Evolutionary conservation across 352 stramenopile genomes (phyloP).

Genomic region (Phytophthora niederhauseri): DNA sequence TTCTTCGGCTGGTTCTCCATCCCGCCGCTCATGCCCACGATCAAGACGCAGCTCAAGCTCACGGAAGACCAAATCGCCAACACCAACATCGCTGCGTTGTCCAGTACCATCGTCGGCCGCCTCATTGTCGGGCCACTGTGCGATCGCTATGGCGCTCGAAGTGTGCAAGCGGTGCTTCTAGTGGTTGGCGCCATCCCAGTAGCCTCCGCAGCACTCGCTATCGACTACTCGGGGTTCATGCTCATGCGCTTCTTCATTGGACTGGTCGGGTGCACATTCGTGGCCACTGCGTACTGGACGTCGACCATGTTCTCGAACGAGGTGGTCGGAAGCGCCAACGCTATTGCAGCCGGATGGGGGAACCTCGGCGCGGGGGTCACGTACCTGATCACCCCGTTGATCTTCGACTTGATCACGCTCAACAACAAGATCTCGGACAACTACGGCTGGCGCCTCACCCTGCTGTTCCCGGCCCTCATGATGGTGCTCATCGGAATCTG

Average conservation of each 20-base stretch:
- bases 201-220: conserved; percentile 67
- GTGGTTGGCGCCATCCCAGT: conserved; percentile 79
- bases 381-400: conserved; percentile 80
- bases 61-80: conserved; percentile 87
- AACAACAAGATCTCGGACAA: conserved; percentile 41
- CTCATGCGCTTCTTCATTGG: conserved; percentile 93
- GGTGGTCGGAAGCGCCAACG: conserved; percentile 29
- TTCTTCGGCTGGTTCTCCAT: conserved; percentile 96
- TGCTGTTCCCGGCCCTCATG: conserved; percentile 86
- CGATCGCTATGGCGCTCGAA: conserved; percentile 90
- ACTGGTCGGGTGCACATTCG: conserved; percentile 89
- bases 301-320: conserved; percentile 33
- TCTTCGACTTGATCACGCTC: conserved; percentile 88
- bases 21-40: conserved; percentile 48
- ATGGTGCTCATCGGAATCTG: conserved; percentile 71
- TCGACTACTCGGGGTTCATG: conserved; percentile 66
- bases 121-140: conserved; percentile 91
- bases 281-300: conserved; percentile 30
- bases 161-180: conserved; percentile 77
- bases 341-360: conserved; percentile 89
- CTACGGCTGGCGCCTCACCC: conserved; percentile 48
- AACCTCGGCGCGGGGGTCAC: conserved; percentile 92
- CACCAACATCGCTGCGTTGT: conserved; percentile 88
- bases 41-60: conserved; percentile 83
- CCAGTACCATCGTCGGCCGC: conserved; percentile 90